These are phyloP conservation scores for Pachysandra terminalis DNA, from an alignment of 164 flowering plant species.

Conservation along the genomic window DNA sequence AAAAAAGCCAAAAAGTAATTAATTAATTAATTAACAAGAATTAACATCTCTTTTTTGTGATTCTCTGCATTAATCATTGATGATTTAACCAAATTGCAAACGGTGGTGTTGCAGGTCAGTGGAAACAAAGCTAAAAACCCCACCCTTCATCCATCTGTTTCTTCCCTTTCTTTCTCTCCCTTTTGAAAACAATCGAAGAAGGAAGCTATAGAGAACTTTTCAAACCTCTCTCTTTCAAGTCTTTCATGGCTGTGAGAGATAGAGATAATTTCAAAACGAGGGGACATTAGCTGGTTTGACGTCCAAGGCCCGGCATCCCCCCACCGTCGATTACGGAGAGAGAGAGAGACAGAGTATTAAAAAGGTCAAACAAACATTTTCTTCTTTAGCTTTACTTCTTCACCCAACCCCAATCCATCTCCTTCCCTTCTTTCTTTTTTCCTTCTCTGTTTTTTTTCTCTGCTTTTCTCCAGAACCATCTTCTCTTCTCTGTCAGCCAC, in stretches of 20 bases:
- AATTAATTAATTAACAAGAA: too few relatives aligned
- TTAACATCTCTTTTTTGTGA: neutral
- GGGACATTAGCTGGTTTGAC: conserved; percentile 35
- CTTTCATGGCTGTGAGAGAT: conserved; percentile 7
- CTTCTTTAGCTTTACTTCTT: conserved; percentile 19
- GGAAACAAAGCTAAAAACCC: conserved; percentile 12
- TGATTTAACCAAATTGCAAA: conserved; percentile 12
- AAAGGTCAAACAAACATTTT: conserved; percentile 37
- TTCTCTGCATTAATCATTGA: conserved; percentile 14
- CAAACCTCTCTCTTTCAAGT: conserved; percentile 6
- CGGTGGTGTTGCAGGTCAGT: conserved; percentile 9
- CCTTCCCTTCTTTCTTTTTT: conserved; percentile 19
- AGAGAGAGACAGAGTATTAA: neutral
- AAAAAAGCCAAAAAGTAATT: too few relatives aligned
- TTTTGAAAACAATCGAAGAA: neutral
- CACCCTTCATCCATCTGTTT: neutral
- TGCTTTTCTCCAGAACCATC: conserved; percentile 7
- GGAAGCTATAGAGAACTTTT: conserved; percentile 2
- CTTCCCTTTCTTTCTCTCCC: neutral
- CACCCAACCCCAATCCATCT: conserved; percentile 14
- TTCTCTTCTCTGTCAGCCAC: neutral
- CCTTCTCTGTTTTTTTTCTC: conserved; percentile 6
- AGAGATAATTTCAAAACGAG: conserved; percentile 4
- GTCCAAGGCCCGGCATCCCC: conserved; percentile 42
- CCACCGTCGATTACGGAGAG: conserved; percentile 34